A percentile compares a stretch with the other conserved stretches of the same genome.
These are phyloP conservation scores for Aspergillus hiratsukae DNA, from an alignment of 2,329 filamentous ascomycete species.

Conservation along the genomic window DNA sequence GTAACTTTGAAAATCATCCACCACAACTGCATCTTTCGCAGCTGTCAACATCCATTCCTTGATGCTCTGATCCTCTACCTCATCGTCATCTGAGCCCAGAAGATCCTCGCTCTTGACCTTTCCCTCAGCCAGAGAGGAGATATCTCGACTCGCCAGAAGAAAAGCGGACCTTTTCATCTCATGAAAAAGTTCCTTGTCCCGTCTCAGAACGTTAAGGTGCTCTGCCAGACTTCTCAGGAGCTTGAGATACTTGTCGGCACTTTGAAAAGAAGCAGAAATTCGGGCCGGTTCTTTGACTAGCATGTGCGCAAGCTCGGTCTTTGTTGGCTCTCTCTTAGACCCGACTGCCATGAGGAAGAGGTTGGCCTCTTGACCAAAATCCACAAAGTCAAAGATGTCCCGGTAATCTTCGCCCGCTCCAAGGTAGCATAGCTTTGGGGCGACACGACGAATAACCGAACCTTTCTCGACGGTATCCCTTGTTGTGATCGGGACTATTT, in stretches of 20 bases:
- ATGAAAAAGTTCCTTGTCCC: constrained; percentile 71
- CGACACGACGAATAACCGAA: constrained; percentile 50
- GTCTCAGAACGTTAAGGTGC: constrained; percentile 63
- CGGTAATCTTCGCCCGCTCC: constrained; percentile 69
- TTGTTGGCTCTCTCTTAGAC: constrained; percentile 86
- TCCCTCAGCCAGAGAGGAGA: constrained; percentile 38
- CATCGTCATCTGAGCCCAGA: constrained; percentile 40
- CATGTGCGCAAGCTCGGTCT: constrained; percentile 75
- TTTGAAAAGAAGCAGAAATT: constrained; percentile 73
- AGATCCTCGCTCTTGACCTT: constrained; percentile 13
- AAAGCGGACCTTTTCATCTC: constrained; percentile 73
- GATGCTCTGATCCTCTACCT: constrained; percentile 61
- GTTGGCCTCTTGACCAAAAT: constrained; percentile 85
- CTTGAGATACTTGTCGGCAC: constrained; percentile 78
- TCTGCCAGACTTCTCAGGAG: constrained; percentile 78
- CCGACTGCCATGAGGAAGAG: constrained; percentile 83
- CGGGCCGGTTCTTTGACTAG: constrained; percentile 79
- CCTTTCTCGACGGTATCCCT: constrained; percentile 39
- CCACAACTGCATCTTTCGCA: constrained; percentile 67
- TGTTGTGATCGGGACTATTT: constrained; percentile 65
- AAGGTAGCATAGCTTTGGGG: constrained; percentile 74
- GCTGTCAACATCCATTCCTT: constrained; percentile 74
- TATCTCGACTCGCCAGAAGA: constrained; percentile 77
- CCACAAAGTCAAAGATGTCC: constrained; percentile 94
- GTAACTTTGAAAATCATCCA: constrained; percentile 87